Percentiles rank a stretch among this genome's conserved stretches.
phyloP scores from a whole-genome alignment of 2,329 filamentous ascomycete species.

The Exophiala xenobiotica region DNA sequence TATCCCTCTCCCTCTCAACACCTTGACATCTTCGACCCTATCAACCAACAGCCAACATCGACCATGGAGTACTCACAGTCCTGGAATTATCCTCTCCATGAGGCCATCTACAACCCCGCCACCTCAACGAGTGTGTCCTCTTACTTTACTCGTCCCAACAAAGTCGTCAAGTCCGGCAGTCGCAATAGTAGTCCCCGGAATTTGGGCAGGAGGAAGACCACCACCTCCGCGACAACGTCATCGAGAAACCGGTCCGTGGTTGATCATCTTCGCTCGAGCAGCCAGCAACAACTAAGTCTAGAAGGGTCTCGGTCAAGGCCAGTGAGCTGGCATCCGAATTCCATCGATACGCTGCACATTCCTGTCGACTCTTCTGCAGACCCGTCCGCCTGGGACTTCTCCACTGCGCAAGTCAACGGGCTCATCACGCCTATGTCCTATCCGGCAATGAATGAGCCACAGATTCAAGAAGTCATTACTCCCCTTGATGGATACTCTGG shows the following conservation, averaged over 20 bases:
- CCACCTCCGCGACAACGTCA: conserved; percentile 22
- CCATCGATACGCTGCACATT: conserved; percentile 13
- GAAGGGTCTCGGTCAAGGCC: conserved; percentile 20
- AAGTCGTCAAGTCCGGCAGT: conserved; percentile 28
- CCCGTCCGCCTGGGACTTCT: conserved; percentile 14
- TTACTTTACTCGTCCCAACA: conserved; percentile 26
- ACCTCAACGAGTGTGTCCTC: conserved; percentile 19
- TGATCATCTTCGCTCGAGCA: conserved; percentile 23
- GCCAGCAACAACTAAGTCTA: conserved; percentile 13
- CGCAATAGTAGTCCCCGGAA: conserved; percentile 28
- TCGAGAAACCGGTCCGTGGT: conserved; percentile 25
- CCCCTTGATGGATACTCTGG: conserved; percentile 24
- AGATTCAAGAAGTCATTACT: conserved; percentile 26
- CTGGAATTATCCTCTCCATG: conserved; percentile 11
- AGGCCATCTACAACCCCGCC: conserved; percentile 11
- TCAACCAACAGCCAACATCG: neutral
- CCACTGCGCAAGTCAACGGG: conserved; percentile 28
- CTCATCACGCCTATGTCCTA: conserved; percentile 29
- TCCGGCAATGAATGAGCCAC: conserved; percentile 26
- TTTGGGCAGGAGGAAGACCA: conserved; percentile 24
- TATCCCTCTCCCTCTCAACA: conserved; percentile 1
- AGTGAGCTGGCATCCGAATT: conserved; percentile 30
- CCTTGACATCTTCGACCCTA: neutral
- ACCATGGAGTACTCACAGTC: conserved; percentile 17
- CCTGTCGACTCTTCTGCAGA: conserved; percentile 5